These are phyloP conservation scores for Selaginella moellendorffii DNA, from an alignment of 75 land plant species.

Conservation along the genomic window DNA sequence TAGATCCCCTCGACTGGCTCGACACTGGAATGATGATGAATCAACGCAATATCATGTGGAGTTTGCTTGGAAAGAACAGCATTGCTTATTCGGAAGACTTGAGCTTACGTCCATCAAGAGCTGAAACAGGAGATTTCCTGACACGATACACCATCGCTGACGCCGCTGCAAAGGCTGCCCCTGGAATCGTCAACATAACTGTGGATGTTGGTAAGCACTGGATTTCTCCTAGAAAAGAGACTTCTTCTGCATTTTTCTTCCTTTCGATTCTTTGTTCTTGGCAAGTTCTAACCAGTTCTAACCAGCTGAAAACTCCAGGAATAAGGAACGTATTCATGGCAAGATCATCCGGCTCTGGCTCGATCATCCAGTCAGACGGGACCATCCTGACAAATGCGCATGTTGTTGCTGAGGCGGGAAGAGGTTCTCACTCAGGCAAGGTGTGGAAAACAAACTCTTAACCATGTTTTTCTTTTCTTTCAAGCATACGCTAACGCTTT, in stretches of 20 bases:
- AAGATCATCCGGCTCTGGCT: conserved; percentile 64
- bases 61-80: background rate
- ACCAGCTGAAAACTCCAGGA: conserved; percentile 22
- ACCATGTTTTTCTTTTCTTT: conserved; percentile 3
- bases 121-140: conserved; percentile 26
- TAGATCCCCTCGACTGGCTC: too few species aligned
- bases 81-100: background rate
- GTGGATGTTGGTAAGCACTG: conserved; percentile 36
- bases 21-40: too few species aligned
- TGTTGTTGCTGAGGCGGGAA: conserved; percentile 49
- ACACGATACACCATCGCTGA: conserved; percentile 65
- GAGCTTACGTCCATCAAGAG: background rate
- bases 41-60: too few species aligned
- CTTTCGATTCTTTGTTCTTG: background rate
- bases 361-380: conserved; percentile 71
- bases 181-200: conserved; percentile 78
- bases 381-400: conserved; percentile 94
- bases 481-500: background rate
- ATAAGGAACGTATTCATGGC: conserved; percentile 33
- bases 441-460: conserved; percentile 28
- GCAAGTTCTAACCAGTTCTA: too few species aligned
- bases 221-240: background rate
- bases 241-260: background rate
- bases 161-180: conserved; percentile 72
- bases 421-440: conserved; percentile 41